Evolutionary conservation across 2,329 filamentous ascomycete genomes (phyloP), one percentile per base, ranked within the genome.

Genomic region (Dendryphion nanum): DNA sequence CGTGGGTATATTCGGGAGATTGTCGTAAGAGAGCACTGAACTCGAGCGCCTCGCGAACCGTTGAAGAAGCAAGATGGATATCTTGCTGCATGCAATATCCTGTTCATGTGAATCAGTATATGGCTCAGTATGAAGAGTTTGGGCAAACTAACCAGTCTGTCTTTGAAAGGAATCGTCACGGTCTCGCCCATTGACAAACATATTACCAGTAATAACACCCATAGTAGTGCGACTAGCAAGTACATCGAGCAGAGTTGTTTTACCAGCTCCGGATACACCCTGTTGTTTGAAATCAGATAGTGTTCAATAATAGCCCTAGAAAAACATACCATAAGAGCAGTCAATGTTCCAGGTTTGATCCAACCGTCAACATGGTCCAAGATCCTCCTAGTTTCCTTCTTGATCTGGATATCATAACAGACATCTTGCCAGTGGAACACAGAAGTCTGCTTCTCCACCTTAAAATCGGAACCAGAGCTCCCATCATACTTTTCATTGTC

Each of bases 81-180:
- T 95, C 89, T 60, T 93, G 86, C n/a, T n/a, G n/a, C n/a, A n/a
- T n/a, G n/a, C n/a, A n/a, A n/a, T n/a, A n/a, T n/a, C n/a, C n/a
- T n/a, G n/a, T n/a, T n/a, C n/a, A n/a, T n/a, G n/a, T n/a, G n/a
- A n/a, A n/a, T n/a, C n/a, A n/a, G n/a, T n/a, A n/a, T n/a, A n/a
- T n/a, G n/a, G n/a, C n/a, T n/a, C n/a, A n/a, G n/a, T n/a, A n/a
- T n/a, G n/a, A n/a, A n/a, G n/a, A n/a, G n/a, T n/a, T n/a, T 94
- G 89, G 57, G 93, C 85, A 23, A 88, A 87, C 50, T 93, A 93
- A 31, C 88, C 88, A 0, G 86, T 90, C 69, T 89, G 89, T 44
- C 88, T 83, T 64, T 91, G 87, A 75, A 94, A 94, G 0, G 84
- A 87, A 32, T 76, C 75, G 49, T 91, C 86, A 86, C 45, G 50